Evolutionary conservation across 228 moss, liverwort and hornwort genomes (phyloP).

Genomic region (Sphagnum fallax): DNA sequence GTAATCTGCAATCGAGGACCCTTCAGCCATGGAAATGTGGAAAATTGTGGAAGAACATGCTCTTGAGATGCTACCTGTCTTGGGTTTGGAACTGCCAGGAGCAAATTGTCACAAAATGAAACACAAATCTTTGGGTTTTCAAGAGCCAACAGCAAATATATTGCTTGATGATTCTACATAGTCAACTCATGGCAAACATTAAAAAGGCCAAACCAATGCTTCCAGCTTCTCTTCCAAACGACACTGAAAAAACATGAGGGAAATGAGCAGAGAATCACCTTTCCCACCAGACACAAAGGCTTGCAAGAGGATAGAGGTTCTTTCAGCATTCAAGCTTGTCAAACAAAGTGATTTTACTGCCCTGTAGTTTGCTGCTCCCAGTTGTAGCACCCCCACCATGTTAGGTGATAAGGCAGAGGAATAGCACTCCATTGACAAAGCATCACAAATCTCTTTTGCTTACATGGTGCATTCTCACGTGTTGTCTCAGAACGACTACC

Average conservation of each 20-base stretch:
- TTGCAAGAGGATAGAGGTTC: slow-evolving; percentile 53
- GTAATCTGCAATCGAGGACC: slow-evolving; percentile 34
- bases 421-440: neutral
- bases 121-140: too few relatives aligned
- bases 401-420: neutral
- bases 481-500: neutral
- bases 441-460: too few relatives aligned
- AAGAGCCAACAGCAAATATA: too few relatives aligned
- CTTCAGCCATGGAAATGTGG: slow-evolving; percentile 32
- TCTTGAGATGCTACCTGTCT: slow-evolving; percentile 45
- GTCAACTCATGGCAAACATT: too few relatives aligned
- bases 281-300: slow-evolving; percentile 46
- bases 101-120: neutral
- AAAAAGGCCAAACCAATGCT: too few relatives aligned
- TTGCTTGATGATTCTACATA: too few relatives aligned
- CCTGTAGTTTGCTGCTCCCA: slow-evolving; percentile 82
- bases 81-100: slow-evolving; percentile 13
- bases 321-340: slow-evolving; percentile 81
- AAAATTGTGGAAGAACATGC: slow-evolving; percentile 64
- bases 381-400: slow-evolving; percentile 6
- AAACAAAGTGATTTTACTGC: slow-evolving; percentile 94
- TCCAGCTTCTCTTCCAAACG: too few relatives aligned
- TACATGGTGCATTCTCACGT: too few relatives aligned
- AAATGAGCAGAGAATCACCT: slow-evolving; percentile 25
- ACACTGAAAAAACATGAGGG: neutral